These are phyloP conservation scores for Fusarium musae DNA, from an alignment of 2,329 filamentous ascomycete species.

Conservation along the genomic window DNA sequence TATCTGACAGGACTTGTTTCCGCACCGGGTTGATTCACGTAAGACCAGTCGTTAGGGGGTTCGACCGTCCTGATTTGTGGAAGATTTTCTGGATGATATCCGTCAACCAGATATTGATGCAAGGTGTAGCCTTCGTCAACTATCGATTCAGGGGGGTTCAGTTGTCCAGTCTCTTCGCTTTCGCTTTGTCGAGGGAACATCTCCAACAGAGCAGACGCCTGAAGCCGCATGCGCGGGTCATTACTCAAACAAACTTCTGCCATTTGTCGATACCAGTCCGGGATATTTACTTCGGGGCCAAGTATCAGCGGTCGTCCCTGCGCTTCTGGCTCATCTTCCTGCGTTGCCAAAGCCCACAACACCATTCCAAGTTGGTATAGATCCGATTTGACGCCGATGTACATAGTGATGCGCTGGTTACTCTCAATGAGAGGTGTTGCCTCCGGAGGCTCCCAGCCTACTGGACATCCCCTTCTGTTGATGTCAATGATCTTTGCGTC, in stretches of 20 bases:
- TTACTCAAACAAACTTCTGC: slow-evolving; percentile 81
- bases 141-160: slow-evolving; percentile 50
- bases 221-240: slow-evolving; percentile 76
- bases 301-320: slow-evolving; percentile 76
- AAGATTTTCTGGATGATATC: slow-evolving; percentile 48
- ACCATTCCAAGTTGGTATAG: slow-evolving; percentile 98
- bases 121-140: slow-evolving; percentile 54
- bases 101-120: slow-evolving; percentile 54
- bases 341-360: slow-evolving; percentile 87
- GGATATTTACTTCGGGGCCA: slow-evolving; percentile 70
- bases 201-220: slow-evolving; percentile 76
- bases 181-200: slow-evolving; percentile 67
- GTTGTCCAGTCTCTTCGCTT: slow-evolving; percentile 20
- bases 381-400: slow-evolving; percentile 97
- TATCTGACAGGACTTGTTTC: slow-evolving; percentile 50
- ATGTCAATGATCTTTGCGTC: slow-evolving; percentile 98
- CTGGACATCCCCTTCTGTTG: slow-evolving; percentile 94
- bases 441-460: slow-evolving; percentile 97
- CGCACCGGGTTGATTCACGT: slow-evolving; percentile 52
- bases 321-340: slow-evolving; percentile 89
- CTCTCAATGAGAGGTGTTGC: slow-evolving; percentile 85
- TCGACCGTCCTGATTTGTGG: slow-evolving; percentile 55
- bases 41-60: slow-evolving; percentile 58
- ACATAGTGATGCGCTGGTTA: slow-evolving; percentile 92
- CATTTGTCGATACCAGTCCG: slow-evolving; percentile 81